Evolutionary conservation across 495 filamentous ascomycete genomes (phyloP).

Genomic region (Penicillium cataractarum): DNA sequence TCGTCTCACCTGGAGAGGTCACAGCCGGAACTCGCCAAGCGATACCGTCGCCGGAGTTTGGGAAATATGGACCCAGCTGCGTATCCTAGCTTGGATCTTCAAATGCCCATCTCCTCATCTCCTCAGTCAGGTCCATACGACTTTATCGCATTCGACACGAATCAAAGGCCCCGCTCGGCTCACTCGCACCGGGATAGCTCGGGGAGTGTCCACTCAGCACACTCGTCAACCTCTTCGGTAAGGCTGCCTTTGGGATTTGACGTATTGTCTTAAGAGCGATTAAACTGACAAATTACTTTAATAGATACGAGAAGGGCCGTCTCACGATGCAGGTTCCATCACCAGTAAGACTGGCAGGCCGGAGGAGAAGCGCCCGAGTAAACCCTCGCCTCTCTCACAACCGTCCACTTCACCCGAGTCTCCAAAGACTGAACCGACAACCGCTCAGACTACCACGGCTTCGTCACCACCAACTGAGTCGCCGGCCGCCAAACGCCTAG

Average conservation of each 20-base stretch:
- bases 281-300: constrained; percentile 12
- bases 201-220: constrained; percentile 57
- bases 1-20: constrained; percentile 43
- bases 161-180: constrained; percentile 50
- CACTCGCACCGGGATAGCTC: constrained; percentile 63
- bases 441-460: constrained; percentile 33
- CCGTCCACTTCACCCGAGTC: constrained; percentile 55
- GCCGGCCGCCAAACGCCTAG: constrained; percentile 77
- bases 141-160: constrained; percentile 39
- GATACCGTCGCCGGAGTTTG: constrained; percentile 81
- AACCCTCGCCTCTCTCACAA: constrained; percentile 87
- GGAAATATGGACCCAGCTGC: constrained; percentile 71
- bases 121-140: constrained; percentile 35
- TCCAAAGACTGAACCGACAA: constrained; percentile 36
- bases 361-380: constrained; percentile 63
- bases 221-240: constrained; percentile 62
- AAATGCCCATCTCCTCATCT: constrained; percentile 32
- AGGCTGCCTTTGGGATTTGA: constrained; percentile 28
- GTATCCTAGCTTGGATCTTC: constrained; percentile 44
- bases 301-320: constrained; percentile 23
- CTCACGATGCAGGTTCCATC: constrained; percentile 18
- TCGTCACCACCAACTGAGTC: constrained; percentile 50
- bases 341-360: constrained; percentile 28
- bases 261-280: neutral
- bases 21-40: constrained; percentile 67